These are phyloP conservation scores for Rhizoclosmatium globosum DNA, from an alignment of 192 early-diverging fungal genomes.

Conservation along the genomic window DNA sequence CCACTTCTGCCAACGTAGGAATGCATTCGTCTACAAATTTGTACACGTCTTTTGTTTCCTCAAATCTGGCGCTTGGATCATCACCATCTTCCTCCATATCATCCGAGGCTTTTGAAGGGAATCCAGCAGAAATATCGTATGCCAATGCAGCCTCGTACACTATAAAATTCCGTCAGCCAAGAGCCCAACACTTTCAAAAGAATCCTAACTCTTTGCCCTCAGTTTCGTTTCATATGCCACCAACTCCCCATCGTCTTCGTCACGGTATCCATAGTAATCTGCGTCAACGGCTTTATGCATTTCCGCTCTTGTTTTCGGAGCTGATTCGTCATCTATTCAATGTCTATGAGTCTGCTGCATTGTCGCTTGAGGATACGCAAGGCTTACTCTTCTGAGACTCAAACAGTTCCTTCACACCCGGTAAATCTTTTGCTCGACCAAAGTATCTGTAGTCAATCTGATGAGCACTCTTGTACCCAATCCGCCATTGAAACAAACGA, in stretches of 20 bases:
- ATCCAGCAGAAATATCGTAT: conserved; percentile 20
- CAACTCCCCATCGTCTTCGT: conserved; percentile 87
- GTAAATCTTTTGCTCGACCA: conserved; percentile 93
- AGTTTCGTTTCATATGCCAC: conserved; percentile 79
- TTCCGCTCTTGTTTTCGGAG: conserved; percentile 69
- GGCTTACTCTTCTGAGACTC: conserved; percentile 69
- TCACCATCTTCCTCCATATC: conserved; percentile 37
- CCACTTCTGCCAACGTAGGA: conserved; percentile 78
- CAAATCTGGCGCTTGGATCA: conserved; percentile 38
- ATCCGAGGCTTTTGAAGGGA: conserved; percentile 41
- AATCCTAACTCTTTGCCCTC: conserved; percentile 52
- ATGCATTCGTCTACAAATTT: conserved; percentile 52
- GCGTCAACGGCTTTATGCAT: conserved; percentile 85
- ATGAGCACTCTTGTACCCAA: neutral
- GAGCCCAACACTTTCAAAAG: conserved; percentile 15
- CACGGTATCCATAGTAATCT: conserved; percentile 94
- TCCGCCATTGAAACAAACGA: conserved; percentile 20
- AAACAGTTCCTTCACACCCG: conserved; percentile 92
- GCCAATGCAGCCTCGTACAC: conserved; percentile 6
- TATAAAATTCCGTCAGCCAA: neutral
- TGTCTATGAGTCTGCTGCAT: neutral
- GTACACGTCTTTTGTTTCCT: conserved; percentile 32
- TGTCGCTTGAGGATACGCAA: neutral
- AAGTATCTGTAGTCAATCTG: conserved; percentile 71
- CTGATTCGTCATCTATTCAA: conserved; percentile 13